A percentile compares a stretch with the other conserved stretches of the same genome.
These are phyloP conservation scores for Naematelia encephala DNA, from an alignment of 768 basidiomycete species.

Conservation along the genomic window DNA sequence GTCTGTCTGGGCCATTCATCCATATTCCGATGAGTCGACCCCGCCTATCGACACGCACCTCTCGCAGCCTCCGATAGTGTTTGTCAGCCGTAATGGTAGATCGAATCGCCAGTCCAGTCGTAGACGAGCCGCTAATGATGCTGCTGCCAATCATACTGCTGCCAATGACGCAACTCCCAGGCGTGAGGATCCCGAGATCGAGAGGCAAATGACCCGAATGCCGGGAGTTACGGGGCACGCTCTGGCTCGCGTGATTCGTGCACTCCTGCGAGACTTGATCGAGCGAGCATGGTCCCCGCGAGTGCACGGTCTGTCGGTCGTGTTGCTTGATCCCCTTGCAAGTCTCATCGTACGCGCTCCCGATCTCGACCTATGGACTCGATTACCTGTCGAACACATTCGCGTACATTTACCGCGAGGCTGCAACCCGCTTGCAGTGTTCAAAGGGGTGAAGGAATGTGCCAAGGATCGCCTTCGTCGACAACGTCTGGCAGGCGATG, in stretches of 20 bases:
- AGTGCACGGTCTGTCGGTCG: conserved; percentile 36
- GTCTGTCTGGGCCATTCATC: no score
- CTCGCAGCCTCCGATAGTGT: no score
- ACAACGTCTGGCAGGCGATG: not conserved
- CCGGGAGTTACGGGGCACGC: not conserved
- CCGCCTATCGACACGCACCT: no score
- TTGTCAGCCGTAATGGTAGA: no score
- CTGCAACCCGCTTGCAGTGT: conserved; percentile 27
- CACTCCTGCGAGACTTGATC: conserved; percentile 14
- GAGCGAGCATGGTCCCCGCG: conserved; percentile 20
- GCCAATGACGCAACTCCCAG: no score
- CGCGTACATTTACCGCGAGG: conserved; percentile 35
- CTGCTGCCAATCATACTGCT: no score
- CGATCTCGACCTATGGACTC: conserved; percentile 30
- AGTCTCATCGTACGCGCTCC: conserved; percentile 28
- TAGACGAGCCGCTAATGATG: no score
- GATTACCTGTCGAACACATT: conserved; percentile 28
- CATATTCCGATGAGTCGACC: no score
- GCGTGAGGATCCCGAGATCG: not conserved
- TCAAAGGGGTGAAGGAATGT: conserved; percentile 31
- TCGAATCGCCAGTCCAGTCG: no score
- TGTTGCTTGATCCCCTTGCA: conserved; percentile 34
- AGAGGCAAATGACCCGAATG: not conserved
- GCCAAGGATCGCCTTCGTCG: conserved; percentile 15
- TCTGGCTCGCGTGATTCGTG: conserved; percentile 24